Conservation (phyloP, 768 basidiomycete species). For the Boletus subparvulus region DNA sequence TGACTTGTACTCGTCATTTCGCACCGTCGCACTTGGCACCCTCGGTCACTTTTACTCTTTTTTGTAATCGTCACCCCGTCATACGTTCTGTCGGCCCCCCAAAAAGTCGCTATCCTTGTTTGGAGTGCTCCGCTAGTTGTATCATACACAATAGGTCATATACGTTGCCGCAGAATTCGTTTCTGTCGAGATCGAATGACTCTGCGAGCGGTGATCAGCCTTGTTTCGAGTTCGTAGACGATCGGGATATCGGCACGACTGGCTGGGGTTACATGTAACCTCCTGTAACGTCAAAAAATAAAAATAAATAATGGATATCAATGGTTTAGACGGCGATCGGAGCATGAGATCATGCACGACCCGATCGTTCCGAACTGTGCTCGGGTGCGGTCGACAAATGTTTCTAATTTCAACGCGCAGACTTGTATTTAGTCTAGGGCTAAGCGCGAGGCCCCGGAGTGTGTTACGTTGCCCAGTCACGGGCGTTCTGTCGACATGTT, state of each 20-base stretch:
- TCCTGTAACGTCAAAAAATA: not conserved
- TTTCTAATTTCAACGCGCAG: not conserved
- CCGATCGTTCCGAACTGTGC: not conserved
- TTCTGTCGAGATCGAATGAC: slow-evolving; percentile 3
- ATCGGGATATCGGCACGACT: not conserved
- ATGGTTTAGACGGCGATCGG: slow-evolving; percentile 1
- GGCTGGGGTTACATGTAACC: not conserved
- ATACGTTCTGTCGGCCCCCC: slow-evolving; percentile 3
- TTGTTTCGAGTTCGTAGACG: slow-evolving; percentile 8
- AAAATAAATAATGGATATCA: not conserved
- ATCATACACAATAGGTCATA: slow-evolving; percentile 8
- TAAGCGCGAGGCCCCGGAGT: no score
- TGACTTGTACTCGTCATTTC: slow-evolving; percentile 13
- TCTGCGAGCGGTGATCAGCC: not conserved
- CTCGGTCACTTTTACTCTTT: not conserved
- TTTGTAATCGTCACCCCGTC: slow-evolving; percentile 10
- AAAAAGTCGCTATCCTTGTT: not conserved
- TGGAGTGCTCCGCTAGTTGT: slow-evolving; percentile 16
- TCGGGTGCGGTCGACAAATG: no score
- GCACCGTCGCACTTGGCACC: slow-evolving; percentile 5
- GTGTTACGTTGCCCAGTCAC: not conserved
- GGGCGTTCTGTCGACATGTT: not conserved
- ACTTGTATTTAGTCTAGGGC: not conserved
- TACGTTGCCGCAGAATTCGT: not conserved
- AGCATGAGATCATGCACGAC: slow-evolving; percentile 4